phyloP scores from a whole-genome alignment of 768 basidiomycete genomes.

The Crucibulum laeve region DNA sequence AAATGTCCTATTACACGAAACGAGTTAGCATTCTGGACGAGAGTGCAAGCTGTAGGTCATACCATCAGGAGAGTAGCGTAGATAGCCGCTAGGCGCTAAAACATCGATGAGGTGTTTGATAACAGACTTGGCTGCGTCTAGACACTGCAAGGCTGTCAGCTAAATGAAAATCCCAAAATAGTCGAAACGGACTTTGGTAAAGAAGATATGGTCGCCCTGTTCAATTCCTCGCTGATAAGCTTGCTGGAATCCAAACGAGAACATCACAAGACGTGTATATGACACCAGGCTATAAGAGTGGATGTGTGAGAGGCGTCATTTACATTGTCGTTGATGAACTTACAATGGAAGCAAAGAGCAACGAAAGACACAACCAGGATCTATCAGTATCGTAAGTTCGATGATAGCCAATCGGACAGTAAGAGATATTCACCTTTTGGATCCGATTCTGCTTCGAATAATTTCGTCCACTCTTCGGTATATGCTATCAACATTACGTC shows the following conservation, averaged over 20 bases:
- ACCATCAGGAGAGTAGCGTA: constrained; percentile 80
- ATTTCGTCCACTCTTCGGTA: constrained; percentile 61
- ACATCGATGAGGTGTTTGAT: constrained; percentile 61
- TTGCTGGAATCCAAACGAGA: constrained; percentile 82
- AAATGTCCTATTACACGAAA: constrained; percentile 50
- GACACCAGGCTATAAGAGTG: constrained; percentile 53
- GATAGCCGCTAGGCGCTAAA: constrained; percentile 67
- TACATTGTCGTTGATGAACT: constrained; percentile 18
- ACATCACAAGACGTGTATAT: constrained; percentile 82
- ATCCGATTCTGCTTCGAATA: constrained; percentile 60
- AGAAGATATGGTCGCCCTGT: constrained; percentile 58
- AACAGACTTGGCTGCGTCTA: constrained; percentile 65
- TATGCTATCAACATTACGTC: constrained; percentile 55
- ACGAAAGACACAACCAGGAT: constrained; percentile 56
- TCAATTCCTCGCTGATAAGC: constrained; percentile 70
- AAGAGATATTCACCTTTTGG: constrained; percentile 36
- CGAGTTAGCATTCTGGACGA: neutral
- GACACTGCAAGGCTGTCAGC: constrained; percentile 40
- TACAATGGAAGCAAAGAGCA: constrained; percentile 72
- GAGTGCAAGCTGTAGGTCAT: constrained; percentile 9
- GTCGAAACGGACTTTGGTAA: constrained; percentile 47
- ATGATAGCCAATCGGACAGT: neutral
- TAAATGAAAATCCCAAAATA: neutral
- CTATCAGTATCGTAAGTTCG: constrained; percentile 23
- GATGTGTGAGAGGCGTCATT: constrained; percentile 2